phyloP scores from a whole-genome alignment of 768 basidiomycete genomes.

The Boletus reticulatus region DNA sequence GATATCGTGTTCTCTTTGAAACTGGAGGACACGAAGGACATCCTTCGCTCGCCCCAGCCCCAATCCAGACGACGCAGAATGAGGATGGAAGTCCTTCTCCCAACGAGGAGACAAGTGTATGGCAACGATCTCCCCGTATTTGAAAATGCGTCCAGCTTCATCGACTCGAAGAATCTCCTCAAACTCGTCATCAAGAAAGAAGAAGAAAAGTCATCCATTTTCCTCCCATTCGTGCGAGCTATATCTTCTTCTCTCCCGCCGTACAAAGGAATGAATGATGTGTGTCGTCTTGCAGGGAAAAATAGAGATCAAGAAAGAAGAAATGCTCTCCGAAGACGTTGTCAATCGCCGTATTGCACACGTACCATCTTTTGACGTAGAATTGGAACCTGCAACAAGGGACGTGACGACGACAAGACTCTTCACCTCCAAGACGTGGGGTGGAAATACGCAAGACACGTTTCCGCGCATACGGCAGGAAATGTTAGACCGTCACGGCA shows the following conservation, averaged over 20 bases:
- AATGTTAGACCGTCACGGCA: slow-evolving; percentile 13
- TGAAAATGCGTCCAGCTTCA: slow-evolving; percentile 8
- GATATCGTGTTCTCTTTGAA: not conserved
- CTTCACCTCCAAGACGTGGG: slow-evolving; percentile 19
- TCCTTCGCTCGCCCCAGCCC: not conserved
- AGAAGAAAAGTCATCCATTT: not conserved
- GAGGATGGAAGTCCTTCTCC: slow-evolving; percentile 9
- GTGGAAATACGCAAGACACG: slow-evolving; percentile 14
- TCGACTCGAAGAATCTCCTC: slow-evolving; percentile 5
- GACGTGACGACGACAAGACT: slow-evolving; percentile 16
- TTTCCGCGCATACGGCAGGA: slow-evolving; percentile 12
- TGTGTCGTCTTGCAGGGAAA: not conserved
- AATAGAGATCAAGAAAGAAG: slow-evolving; percentile 16
- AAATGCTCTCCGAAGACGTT: slow-evolving; percentile 22
- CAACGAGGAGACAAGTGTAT: slow-evolving; percentile 8
- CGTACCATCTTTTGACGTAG: slow-evolving; percentile 4
- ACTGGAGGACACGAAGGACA: not conserved
- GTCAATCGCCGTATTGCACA: slow-evolving; percentile 8
- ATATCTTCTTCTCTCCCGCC: not conserved
- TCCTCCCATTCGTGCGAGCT: not conserved
- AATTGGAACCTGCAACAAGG: slow-evolving; percentile 11
- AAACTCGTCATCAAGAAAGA: slow-evolving; percentile 10
- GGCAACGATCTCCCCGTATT: slow-evolving; percentile 4
- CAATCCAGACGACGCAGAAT: not conserved
- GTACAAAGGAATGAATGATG: not conserved